phyloP scores from a whole-genome alignment of 148 eudicot species.

The Chenopodium suecicum region DNA sequence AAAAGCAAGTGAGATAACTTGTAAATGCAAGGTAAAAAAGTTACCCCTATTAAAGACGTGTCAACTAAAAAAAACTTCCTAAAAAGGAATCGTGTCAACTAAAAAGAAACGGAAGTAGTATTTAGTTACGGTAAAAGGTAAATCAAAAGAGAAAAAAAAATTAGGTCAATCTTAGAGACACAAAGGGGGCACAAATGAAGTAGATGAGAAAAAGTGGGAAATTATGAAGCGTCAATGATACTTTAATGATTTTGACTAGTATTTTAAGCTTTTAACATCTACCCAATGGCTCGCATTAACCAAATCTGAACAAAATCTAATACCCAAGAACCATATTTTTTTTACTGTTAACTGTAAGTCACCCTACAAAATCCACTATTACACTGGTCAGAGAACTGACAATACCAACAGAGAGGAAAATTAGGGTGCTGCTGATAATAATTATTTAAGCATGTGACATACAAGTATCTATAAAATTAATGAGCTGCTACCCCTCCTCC shows the following conservation, averaged over 20 bases:
- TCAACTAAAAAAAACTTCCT: too few relatives aligned
- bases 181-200: too few relatives aligned
- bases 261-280: not conserved
- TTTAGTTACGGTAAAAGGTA: too few relatives aligned
- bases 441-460: not conserved
- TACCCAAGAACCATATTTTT: not conserved
- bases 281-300: not conserved
- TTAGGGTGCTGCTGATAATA: slow-evolving; percentile 4
- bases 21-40: too few relatives aligned
- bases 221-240: too few relatives aligned
- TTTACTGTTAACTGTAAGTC: slow-evolving; percentile 5
- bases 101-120: too few relatives aligned
- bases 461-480: not conserved
- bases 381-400: not conserved
- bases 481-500: slow-evolving; percentile 5
- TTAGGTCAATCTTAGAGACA: too few relatives aligned
- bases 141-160: too few relatives aligned
- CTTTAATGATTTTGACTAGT: not conserved
- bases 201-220: too few relatives aligned
- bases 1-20: too few relatives aligned
- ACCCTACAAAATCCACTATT: slow-evolving; percentile 15
- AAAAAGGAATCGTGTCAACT: too few relatives aligned
- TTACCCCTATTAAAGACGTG: too few relatives aligned
- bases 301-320: not conserved
- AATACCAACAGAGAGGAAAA: not conserved